These are phyloP conservation scores for Metschnikowia cerradonensis DNA, from an alignment of 805 yeast genomes.

Conservation along the genomic window DNA sequence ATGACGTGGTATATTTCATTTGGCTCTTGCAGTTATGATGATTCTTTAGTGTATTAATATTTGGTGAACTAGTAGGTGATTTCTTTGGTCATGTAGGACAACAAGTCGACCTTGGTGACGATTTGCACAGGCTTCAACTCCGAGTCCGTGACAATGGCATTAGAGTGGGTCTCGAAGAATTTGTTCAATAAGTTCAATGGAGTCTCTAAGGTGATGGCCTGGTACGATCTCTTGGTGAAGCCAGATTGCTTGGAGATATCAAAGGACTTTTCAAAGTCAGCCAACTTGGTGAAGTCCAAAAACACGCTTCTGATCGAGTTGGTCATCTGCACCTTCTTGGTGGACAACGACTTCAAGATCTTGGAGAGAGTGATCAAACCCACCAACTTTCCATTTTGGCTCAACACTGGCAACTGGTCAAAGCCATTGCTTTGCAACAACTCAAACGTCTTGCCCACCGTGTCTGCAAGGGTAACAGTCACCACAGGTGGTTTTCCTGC, in stretches of 20 bases:
- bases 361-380: slow-evolving; percentile 77
- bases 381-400: slow-evolving; percentile 53
- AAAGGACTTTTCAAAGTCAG: slow-evolving; percentile 61
- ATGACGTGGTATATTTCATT: too few relatives aligned
- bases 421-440: slow-evolving; percentile 71
- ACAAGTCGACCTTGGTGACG: slow-evolving; percentile 82
- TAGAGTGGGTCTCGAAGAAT: slow-evolving; percentile 80
- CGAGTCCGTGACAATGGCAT: slow-evolving; percentile 74
- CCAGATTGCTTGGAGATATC: slow-evolving; percentile 53
- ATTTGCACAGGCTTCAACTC: slow-evolving; percentile 73
- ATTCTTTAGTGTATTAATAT: slow-evolving; percentile 1
- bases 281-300: slow-evolving; percentile 71
- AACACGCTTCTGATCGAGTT: slow-evolving; percentile 56
- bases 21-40: background rate
- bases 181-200: slow-evolving; percentile 64
- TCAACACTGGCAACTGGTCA: slow-evolving; percentile 80
- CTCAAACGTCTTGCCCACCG: slow-evolving; percentile 61
- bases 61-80: slow-evolving; percentile 7
- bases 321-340: slow-evolving; percentile 52
- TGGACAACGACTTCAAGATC: slow-evolving; percentile 62
- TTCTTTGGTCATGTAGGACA: slow-evolving; percentile 48
- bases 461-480: slow-evolving; percentile 58
- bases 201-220: slow-evolving; percentile 61
- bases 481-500: slow-evolving; percentile 70
- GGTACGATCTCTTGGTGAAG: slow-evolving; percentile 62